Evolutionary conservation across 164 flowering plant genomes (phyloP).

Genomic region (Vitis cinerea): DNA sequence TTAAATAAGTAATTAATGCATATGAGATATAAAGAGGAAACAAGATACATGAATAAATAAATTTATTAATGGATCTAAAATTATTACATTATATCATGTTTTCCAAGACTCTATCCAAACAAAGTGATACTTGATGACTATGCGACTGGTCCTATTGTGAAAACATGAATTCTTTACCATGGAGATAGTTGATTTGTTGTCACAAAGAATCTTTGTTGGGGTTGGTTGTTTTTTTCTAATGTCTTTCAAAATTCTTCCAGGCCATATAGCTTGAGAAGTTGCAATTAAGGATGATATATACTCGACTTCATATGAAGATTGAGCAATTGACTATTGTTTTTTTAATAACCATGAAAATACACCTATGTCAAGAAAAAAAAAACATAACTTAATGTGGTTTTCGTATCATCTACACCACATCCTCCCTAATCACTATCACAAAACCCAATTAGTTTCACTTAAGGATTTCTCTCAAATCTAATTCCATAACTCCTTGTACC

Average conservation of each 20-base stretch:
- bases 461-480: no score
- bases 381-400: no score
- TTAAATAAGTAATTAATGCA: no score
- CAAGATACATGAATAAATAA: no score
- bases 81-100: no score
- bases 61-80: no score
- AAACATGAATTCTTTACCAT: conserved; percentile 13
- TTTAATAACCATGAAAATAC: conserved; percentile 15
- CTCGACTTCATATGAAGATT: conserved; percentile 7
- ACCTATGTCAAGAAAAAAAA: not conserved
- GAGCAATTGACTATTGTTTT: conserved; percentile 9
- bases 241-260: conserved; percentile 5
- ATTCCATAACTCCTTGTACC: no score
- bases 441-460: no score
- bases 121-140: conserved; percentile 10
- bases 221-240: not conserved
- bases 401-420: no score
- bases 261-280: conserved; percentile 15
- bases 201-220: conserved; percentile 7
- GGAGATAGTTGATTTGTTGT: conserved; percentile 10
- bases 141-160: conserved; percentile 11
- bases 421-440: no score
- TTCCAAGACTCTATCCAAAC: no score
- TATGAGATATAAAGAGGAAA: no score
- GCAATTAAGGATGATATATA: not conserved